A percentile compares a stretch with the other conserved stretches of the same genome.
These are phyloP conservation scores for Tubosaeta brunneosetosa DNA, from an alignment of 768 basidiomycete species.

Conservation along the genomic window DNA sequence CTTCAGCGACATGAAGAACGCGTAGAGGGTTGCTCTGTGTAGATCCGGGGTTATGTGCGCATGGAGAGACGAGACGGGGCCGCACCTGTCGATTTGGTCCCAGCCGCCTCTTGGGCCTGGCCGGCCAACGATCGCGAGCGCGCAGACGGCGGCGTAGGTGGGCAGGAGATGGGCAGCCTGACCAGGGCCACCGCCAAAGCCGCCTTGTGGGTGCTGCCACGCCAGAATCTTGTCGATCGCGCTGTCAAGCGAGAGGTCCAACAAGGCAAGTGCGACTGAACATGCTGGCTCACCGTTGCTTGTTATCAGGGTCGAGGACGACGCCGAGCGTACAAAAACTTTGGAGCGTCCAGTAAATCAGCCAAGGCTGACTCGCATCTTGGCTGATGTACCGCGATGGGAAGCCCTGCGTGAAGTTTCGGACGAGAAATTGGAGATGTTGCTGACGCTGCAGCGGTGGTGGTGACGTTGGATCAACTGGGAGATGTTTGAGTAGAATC, in stretches of 20 bases:
- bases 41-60: background rate
- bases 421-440: constrained; percentile 74
- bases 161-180: constrained; percentile 86
- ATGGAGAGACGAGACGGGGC: background rate
- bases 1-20: constrained; percentile 90
- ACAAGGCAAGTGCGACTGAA: background rate
- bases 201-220: constrained; percentile 83
- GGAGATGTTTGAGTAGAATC: constrained; percentile 52
- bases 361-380: constrained; percentile 95
- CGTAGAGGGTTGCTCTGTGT: constrained; percentile 66
- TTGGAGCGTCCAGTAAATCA: constrained; percentile 91
- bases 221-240: constrained; percentile 75
- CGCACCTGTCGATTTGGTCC: constrained; percentile 80
- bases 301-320: constrained; percentile 70
- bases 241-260: constrained; percentile 34
- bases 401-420: constrained; percentile 73
- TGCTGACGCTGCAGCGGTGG: constrained; percentile 52
- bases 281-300: constrained; percentile 50
- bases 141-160: constrained; percentile 83
- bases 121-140: constrained; percentile 76
- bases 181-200: constrained; percentile 88
- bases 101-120: constrained; percentile 75
- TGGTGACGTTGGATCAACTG: constrained; percentile 25
- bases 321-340: constrained; percentile 76
- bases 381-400: constrained; percentile 75